Evolutionary conservation across 805 yeast genomes (phyloP), one percentile per base, ranked within the genome.

Genomic region (Priceomyces medius): DNA sequence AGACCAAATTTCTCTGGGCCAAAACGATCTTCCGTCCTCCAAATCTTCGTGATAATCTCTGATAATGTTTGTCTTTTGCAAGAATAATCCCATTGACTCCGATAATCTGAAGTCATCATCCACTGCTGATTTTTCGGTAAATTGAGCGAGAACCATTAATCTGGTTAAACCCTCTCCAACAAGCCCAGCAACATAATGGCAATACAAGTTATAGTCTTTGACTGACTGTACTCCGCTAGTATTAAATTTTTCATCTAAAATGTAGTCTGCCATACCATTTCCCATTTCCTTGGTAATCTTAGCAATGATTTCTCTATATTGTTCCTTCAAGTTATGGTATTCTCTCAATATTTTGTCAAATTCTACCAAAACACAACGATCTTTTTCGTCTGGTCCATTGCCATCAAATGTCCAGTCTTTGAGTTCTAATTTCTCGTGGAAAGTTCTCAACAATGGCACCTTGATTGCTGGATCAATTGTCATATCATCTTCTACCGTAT

Each of bases 401-500:
- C 86, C 93, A 51, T 79, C 62, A 59, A 86, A 93, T 1, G 88
- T 83, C 96, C 97, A 93, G 49, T 82, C 88, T 31, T 74, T 69
- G 3, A 77, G 60, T 35, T 71, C 66, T 50, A 93, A 73, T 46
- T 85, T 82, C 20, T 75, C 64, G 58, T 81, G 73, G 63, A 93
- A 93, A 2, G 59, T 50, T 44, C 91, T 74, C 50, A 93, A 73
- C 37, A 89, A 60, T 2, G 93, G 89, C 19, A 89, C 67, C 66
- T 93, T 93, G 45, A 80, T 53, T 16, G 73, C 71, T 4, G 85
- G 81, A 46, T 79, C 83, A 44, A 93, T 68, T 7, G 93, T 77
- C 95, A 89, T 89, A 62, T 93, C 98, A 63, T 93, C 99, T 63
- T 93, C 99, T 42, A 93, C 76, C 1, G 99, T 93, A 59, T 93